Evolutionary conservation across 768 basidiomycete genomes (phyloP).

Genomic region (Pleurotus ostreatus): DNA sequence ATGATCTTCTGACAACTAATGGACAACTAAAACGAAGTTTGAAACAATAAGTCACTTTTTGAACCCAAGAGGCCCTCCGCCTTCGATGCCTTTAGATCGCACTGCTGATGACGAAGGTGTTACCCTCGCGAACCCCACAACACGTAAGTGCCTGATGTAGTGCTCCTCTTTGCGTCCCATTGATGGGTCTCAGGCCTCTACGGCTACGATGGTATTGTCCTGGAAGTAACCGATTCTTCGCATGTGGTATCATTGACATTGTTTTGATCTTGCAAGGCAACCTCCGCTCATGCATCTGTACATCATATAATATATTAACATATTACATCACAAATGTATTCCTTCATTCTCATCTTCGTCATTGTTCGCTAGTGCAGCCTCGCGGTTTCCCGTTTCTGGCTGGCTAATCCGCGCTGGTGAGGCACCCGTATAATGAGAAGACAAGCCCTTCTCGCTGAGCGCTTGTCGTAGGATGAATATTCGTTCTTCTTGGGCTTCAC

Average conservation of each 20-base stretch:
- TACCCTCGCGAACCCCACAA: conserved; percentile 62
- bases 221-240: conserved; percentile 76
- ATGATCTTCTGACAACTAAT: not conserved
- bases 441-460: conserved; percentile 56
- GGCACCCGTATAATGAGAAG: no score
- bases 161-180: conserved; percentile 32
- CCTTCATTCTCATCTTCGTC: conserved; percentile 3
- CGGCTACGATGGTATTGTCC: conserved; percentile 77
- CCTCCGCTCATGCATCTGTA: not conserved
- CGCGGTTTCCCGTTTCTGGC: not conserved
- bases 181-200: conserved; percentile 20
- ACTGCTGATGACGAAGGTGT: conserved; percentile 73
- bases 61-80: conserved; percentile 67
- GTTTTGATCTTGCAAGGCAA: conserved; percentile 37
- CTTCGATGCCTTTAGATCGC: conserved; percentile 78
- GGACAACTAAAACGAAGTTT: conserved; percentile 37
- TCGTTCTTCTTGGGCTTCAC: conserved; percentile 77
- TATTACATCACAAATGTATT: conserved; percentile 2
- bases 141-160: conserved; percentile 45
- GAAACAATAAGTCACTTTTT: conserved; percentile 79
- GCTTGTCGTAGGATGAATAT: conserved; percentile 66
- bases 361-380: not conserved
- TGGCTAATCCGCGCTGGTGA: no score
- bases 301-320: not conserved
- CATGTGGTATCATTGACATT: conserved; percentile 73